These are phyloP conservation scores for Geosmithia flava DNA, from an alignment of 2,329 filamentous ascomycete genomes.

Conservation along the genomic window DNA sequence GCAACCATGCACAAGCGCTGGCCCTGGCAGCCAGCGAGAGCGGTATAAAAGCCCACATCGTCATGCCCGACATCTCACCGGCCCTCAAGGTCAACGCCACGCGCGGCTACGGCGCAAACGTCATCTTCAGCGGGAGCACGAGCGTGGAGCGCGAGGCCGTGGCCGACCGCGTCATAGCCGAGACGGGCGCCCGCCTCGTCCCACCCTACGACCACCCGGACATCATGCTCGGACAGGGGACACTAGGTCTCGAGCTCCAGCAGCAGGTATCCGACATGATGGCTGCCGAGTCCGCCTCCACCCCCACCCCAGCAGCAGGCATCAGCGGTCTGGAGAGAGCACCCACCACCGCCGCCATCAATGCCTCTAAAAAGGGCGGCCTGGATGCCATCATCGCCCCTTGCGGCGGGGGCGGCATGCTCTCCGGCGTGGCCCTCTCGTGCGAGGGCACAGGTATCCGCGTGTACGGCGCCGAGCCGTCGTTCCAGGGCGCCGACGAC, in stretches of 20 bases:
- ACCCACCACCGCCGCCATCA: too few relatives aligned
- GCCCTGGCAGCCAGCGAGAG: conserved; percentile 69
- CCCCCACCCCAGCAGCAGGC: background rate
- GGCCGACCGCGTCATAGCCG: conserved; percentile 51
- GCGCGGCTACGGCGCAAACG: conserved; percentile 58
- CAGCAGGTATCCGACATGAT: conserved; percentile 53
- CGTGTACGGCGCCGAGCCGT: conserved; percentile 83
- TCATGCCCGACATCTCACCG: conserved; percentile 82
- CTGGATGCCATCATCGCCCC: conserved; percentile 70
- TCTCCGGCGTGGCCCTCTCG: conserved; percentile 70
- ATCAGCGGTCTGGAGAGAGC: background rate
- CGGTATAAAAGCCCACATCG: conserved; percentile 68
- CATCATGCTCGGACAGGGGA: conserved; percentile 90
- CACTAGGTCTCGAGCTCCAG: conserved; percentile 70
- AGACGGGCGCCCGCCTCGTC: conserved; percentile 67
- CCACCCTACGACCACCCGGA: conserved; percentile 90
- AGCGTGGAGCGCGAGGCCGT: conserved; percentile 69
- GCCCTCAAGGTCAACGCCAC: conserved; percentile 84
- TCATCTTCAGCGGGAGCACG: conserved; percentile 76
- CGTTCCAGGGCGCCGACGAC: conserved; percentile 75
- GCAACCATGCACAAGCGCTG: conserved; percentile 91
- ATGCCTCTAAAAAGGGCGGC: conserved; percentile 7
- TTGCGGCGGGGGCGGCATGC: conserved; percentile 79
- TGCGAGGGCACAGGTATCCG: conserved; percentile 56
- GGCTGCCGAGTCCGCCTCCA: conserved; percentile 6